phyloP scores from a whole-genome alignment of 495 filamentous ascomycete species.

The Podospora didyma region DNA sequence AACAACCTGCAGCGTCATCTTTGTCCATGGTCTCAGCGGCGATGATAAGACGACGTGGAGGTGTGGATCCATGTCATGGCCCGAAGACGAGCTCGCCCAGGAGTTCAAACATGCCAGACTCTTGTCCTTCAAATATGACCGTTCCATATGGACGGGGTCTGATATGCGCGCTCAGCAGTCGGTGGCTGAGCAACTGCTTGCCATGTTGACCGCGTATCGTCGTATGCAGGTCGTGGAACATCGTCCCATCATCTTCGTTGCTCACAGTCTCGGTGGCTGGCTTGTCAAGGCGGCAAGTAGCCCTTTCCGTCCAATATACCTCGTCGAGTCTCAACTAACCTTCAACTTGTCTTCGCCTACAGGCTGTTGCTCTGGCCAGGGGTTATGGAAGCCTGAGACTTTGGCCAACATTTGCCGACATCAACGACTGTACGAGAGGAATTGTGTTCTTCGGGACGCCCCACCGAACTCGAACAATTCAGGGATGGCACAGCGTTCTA shows the following conservation, averaged over 20 bases:
- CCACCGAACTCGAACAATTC: conserved; percentile 5
- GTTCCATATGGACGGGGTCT: conserved; percentile 5
- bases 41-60: conserved; percentile 6
- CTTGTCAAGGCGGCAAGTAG: conserved; percentile 10
- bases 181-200: not conserved
- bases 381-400: conserved; percentile 3
- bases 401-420: conserved; percentile 2
- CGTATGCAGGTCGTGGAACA: not conserved
- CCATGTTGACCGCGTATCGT: not conserved
- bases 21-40: conserved; percentile 10
- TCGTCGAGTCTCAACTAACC: too few relatives aligned
- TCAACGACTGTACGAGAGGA: conserved; percentile 7
- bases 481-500: conserved; percentile 2
- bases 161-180: not conserved
- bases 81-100: not conserved
- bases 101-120: not conserved
- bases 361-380: conserved; percentile 4
- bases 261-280: conserved; percentile 9
- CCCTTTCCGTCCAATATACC: too few relatives aligned
- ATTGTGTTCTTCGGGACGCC: conserved; percentile 10
- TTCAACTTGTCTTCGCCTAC: too few relatives aligned
- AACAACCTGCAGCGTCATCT: conserved; percentile 3
- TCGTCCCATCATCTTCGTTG: conserved; percentile 9
- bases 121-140: conserved; percentile 8
- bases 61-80: not conserved